These are phyloP conservation scores for Cryptosporidium tyzzeri DNA, from an alignment of 169 alveolate species.

Conservation along the genomic window DNA sequence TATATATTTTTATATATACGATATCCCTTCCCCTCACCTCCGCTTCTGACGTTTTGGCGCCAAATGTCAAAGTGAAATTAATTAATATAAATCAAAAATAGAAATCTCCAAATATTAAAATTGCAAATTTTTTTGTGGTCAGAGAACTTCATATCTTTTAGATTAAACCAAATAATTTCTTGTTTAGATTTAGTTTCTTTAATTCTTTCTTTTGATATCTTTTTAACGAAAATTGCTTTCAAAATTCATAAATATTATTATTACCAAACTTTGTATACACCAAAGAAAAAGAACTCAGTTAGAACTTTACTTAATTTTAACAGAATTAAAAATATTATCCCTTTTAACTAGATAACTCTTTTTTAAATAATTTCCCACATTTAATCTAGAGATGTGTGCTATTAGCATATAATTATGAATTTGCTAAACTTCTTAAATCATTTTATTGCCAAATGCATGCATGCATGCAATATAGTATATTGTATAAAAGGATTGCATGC, in stretches of 20 bases:
- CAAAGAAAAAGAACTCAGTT: not conserved
- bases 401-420: not conserved
- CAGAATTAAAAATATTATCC: too few relatives aligned
- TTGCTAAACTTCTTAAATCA: too few relatives aligned
- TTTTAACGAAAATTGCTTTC: not conserved
- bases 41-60: not conserved
- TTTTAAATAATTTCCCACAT: too few relatives aligned
- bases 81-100: too few relatives aligned
- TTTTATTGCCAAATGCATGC: too few relatives aligned
- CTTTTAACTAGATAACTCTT: not conserved
- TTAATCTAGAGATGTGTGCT: not conserved
- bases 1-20: not conserved
- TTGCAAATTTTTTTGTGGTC: not conserved
- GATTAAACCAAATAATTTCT: not conserved
- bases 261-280: not conserved
- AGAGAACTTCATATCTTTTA: too few relatives aligned
- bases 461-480: too few relatives aligned
- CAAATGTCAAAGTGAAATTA: slow-evolving; percentile 9
- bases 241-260: too few relatives aligned
- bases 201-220: not conserved
- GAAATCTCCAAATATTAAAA: not conserved
- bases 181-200: too few relatives aligned
- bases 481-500: not conserved
- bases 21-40: not conserved
- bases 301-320: not conserved